phyloP scores from a whole-genome alignment of 2,329 filamentous ascomycete species.

The Dendrostoma leiphaemia region DNA sequence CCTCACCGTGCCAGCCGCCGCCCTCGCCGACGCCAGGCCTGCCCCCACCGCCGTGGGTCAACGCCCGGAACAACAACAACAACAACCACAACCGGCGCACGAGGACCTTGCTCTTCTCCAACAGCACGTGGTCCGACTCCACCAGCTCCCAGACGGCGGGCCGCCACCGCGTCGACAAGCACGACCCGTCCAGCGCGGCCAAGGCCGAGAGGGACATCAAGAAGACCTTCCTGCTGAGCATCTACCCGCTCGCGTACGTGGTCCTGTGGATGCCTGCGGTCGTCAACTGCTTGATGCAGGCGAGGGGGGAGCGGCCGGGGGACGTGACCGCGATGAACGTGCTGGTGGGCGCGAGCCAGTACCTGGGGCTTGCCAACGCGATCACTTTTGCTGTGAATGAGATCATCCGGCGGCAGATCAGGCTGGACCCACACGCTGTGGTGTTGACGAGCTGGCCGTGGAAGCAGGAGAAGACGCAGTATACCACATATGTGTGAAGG shows the following conservation, averaged over 20 bases:
- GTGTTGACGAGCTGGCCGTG: no score
- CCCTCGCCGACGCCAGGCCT: neutral
- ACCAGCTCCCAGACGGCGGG: neutral
- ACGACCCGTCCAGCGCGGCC: neutral
- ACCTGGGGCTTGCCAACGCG: constrained; percentile 8
- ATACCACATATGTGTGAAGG: no score
- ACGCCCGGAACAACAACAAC: neutral
- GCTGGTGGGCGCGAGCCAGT: constrained; percentile 4
- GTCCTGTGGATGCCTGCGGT: constrained; percentile 3
- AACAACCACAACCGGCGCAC: neutral
- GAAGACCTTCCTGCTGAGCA: constrained; percentile 4
- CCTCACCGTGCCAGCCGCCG: neutral
- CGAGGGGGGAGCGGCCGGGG: neutral
- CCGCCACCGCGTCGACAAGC: no score
- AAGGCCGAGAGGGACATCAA: constrained; percentile 3
- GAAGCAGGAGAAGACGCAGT: no score
- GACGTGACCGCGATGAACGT: neutral
- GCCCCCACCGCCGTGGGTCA: neutral
- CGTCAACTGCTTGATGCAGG: constrained; percentile 5
- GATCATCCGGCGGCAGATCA: no score
- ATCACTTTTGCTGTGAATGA: constrained; percentile 4
- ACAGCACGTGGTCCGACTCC: neutral
- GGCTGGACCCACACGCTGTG: no score
- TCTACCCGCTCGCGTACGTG: constrained; percentile 4
- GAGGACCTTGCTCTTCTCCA: neutral